These are phyloP conservation scores for Gracilariopsis chorda DNA, from an alignment of 23 red algal species.

Conservation along the genomic window DNA sequence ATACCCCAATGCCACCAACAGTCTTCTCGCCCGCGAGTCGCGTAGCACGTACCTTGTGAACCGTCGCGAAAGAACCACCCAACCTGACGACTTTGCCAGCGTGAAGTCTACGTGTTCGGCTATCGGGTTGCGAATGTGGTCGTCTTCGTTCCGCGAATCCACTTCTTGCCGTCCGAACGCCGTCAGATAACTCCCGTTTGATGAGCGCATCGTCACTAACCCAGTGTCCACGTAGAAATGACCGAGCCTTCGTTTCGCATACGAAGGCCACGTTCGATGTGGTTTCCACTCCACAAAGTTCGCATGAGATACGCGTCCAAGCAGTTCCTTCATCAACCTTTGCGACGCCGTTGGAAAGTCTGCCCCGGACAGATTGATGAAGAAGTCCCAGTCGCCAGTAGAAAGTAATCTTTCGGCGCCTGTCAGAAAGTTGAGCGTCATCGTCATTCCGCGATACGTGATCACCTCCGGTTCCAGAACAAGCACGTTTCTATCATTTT, in stretches of 20 bases:
- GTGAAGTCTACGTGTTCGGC: constrained; percentile 40
- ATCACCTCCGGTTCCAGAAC: constrained; percentile 23
- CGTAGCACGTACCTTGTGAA: constrained; percentile 31
- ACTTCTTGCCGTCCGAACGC: background rate
- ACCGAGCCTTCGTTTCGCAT: constrained; percentile 36
- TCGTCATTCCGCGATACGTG: constrained; percentile 67
- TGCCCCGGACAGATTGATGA: constrained; percentile 77
- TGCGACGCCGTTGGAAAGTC: constrained; percentile 68
- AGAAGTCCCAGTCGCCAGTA: constrained; percentile 58
- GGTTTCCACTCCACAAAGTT: constrained; percentile 74
- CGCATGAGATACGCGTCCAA: background rate
- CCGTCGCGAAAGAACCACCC: constrained; percentile 58
- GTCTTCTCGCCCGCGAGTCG: constrained; percentile 41
- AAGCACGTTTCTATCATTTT: background rate
- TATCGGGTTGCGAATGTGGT: constrained; percentile 38
- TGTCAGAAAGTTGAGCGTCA: constrained; percentile 67
- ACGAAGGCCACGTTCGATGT: constrained; percentile 19
- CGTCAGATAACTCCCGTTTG: constrained; percentile 2
- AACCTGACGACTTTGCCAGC: constrained; percentile 53
- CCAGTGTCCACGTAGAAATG: constrained; percentile 63
- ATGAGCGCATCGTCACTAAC: background rate
- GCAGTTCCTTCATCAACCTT: constrained; percentile 34
- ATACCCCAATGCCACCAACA: constrained; percentile 48
- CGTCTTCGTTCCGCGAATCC: background rate
- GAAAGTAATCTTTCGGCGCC: constrained; percentile 40